Evolutionary conservation across 2,329 filamentous ascomycete genomes (phyloP), one percentile per base, ranked within the genome.

Genomic region (Fusarium guadeloupense): DNA sequence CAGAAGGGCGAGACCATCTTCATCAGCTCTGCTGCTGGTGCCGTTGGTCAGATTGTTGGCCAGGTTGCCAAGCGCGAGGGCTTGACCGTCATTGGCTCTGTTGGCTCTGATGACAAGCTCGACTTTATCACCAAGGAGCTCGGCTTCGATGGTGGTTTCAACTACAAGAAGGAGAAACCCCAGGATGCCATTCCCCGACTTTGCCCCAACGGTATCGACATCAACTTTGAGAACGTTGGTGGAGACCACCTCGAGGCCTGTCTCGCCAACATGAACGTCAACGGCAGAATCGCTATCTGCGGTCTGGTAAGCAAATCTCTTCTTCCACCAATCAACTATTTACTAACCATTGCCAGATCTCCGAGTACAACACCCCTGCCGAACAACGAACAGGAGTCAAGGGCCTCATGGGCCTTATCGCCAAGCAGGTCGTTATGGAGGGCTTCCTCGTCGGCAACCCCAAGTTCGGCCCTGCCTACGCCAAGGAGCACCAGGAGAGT

Each of bases 31-130:
- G 92, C 92, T 0, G 89, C 88, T 4, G 92, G 92, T 25, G 91
- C 91, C 2, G 92, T 96, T 4, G 92, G 92, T 4, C 89, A 93
- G 75, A 74, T 95, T 8, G 92, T 95, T 17, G 92, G 92, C 6
- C 92, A 95, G 77, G 77, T 96, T 38, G 91, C 91, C 59, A 94
- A 94, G 83, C 85, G 88, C 59, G 88, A 93, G 75, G 92, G 92
- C 3, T 76, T 95, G 53, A 88, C 77, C 38, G 92, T 96, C 34
- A 89, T 96, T 61, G 92, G 92, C 16, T 91, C 87, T 45, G 91
- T 92, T 10, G 92, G 92, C 4, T 86, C 86, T 16, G 89, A 93
- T 70, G 88, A 90, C 70, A 96, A 96, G 80, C 81, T 93, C 20
- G 85, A 90, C 17, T 95, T 87, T 74, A 75, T 84, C 46, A 71